Base-by-base conservation (phyloP, 2,329 filamentous ascomycete genomes). In the Trichophyton mentagrophytes region DNA sequence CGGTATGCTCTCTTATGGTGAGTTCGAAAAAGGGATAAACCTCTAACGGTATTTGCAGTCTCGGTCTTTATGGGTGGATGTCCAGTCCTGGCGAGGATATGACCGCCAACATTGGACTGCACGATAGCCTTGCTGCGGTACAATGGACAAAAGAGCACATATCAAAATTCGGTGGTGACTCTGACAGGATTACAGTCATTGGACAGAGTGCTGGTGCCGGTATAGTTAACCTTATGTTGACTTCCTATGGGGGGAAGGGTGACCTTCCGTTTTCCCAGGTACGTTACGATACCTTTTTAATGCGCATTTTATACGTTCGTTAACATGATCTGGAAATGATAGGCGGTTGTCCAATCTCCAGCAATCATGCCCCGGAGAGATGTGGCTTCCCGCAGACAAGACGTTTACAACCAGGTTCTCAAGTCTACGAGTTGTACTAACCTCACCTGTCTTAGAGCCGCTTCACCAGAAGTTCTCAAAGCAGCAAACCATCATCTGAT, bases 81-180 rank as follows among this genome's bases (percentile, higher is more conserved):
- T 51, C 60, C 8, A 61, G 55, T 2, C 57, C 57, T 7, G 33
- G 11, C 5, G 62, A 61, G 20, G 36, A 55, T 46, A 63, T 59
- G 60, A 46, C 59, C n/a, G 33, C 62, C 11, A 63, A 63, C 55
- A 46, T 57, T 49, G 62, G 62, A 1, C 44, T 63, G 7, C 57
- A 61, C 25, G 60, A 63, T 47, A 57, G 60, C n/a, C 36, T 53
- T 20, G 56, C 60, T 1, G 62, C 62, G 8, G 30, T 63, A 5
- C 20, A 60, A 40, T 63, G 62, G 62, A 61, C 62, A 17, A 40
- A 59, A 13, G 33, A 59, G 20, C 27, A 61, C 42, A 61, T 63
- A 30, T 57, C 49, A 15, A 61, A 63, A 8, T 63, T 63, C 42
- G 62, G 62, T 3, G 62, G 62, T 11, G 57, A 62, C 58, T 51